These are phyloP conservation scores for Nelumbo lutea DNA, from an alignment of 164 flowering plant genomes.

Conservation along the genomic window DNA sequence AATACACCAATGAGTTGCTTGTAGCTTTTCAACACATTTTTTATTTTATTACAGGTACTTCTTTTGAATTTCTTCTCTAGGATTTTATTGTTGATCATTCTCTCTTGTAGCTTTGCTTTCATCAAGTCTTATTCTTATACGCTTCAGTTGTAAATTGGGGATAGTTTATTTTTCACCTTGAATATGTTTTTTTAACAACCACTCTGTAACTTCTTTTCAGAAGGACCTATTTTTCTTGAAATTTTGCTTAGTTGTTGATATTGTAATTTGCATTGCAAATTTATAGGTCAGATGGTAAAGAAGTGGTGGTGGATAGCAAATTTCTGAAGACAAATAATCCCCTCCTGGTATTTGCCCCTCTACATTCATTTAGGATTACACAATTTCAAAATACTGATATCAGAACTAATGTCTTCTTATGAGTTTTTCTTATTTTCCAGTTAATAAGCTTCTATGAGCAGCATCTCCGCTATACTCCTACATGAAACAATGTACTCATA, in stretches of 20 bases:
- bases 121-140: not conserved
- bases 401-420: too few species aligned
- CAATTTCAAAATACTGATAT: not conserved
- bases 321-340: constrained; percentile 68
- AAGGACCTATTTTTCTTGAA: not conserved
- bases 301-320: constrained; percentile 71
- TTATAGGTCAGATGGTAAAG: constrained; percentile 74
- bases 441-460: constrained; percentile 81
- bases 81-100: too few species aligned
- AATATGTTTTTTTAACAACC: too few species aligned
- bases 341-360: constrained; percentile 43
- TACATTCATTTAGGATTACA: not conserved
- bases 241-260: constrained; percentile 1
- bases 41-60: too few species aligned
- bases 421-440: constrained; percentile 31
- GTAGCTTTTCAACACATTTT: too few species aligned
- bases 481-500: constrained; percentile 11
- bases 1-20: too few species aligned
- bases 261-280: constrained; percentile 4
- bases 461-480: constrained; percentile 56
- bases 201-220: too few species aligned
- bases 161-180: not conserved
- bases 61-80: too few species aligned
- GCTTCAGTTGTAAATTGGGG: not conserved
- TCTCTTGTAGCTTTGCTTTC: not conserved